phyloP scores from a whole-genome alignment of 2,329 filamentous ascomycete species.

The Cercospora sp. region DNA sequence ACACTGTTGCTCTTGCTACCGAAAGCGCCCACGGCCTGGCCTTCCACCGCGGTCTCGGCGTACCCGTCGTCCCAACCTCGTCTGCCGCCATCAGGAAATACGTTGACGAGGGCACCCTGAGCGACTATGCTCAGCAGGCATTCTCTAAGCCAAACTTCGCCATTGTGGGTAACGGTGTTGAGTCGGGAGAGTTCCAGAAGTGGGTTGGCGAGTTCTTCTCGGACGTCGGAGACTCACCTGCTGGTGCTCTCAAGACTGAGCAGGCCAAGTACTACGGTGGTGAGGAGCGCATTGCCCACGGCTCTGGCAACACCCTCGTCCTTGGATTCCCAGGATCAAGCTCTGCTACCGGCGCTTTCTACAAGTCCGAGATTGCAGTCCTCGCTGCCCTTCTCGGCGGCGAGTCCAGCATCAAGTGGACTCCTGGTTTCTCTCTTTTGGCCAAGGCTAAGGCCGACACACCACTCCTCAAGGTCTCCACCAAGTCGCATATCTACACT shows the following conservation, averaged over 20 bases:
- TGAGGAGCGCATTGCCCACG: constrained; percentile 83
- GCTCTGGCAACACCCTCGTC: constrained; percentile 76
- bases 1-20: constrained; percentile 69
- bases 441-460: constrained; percentile 71
- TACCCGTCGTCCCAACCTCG: constrained; percentile 70
- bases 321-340: constrained; percentile 91
- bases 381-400: constrained; percentile 88
- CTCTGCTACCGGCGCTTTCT: constrained; percentile 66
- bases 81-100: constrained; percentile 75
- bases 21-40: constrained; percentile 83
- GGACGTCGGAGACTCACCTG: constrained; percentile 57
- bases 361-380: constrained; percentile 88
- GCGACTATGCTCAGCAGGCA: constrained; percentile 72
- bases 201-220: constrained; percentile 95
- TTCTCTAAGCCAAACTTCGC: constrained; percentile 91
- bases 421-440: constrained; percentile 85
- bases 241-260: constrained; percentile 58
- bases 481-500: constrained; percentile 82
- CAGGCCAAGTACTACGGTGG: constrained; percentile 89
- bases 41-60: constrained; percentile 90
- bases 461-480: constrained; percentile 66
- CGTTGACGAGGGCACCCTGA: constrained; percentile 71
- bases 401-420: constrained; percentile 91
- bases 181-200: constrained; percentile 72
- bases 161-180: constrained; percentile 84